Conservation (phyloP, 1,284 basidiomycete species). For the Pascua sp. region DNA sequence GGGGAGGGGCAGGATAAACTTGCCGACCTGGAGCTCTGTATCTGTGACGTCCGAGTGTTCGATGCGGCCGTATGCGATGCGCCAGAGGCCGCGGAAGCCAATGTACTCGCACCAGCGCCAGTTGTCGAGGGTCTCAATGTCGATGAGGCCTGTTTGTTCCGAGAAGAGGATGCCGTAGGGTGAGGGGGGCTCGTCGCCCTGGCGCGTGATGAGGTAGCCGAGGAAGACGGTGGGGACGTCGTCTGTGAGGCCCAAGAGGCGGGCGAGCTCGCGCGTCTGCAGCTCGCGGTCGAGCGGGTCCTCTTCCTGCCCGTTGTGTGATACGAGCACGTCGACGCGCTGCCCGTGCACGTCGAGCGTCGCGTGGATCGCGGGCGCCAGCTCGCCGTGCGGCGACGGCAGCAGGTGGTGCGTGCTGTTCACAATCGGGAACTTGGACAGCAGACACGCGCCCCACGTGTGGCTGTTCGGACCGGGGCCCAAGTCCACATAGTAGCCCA, state of each 20-base stretch:
- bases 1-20: constrained; percentile 68
- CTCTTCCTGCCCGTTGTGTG: constrained; percentile 94
- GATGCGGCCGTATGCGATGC: constrained; percentile 56
- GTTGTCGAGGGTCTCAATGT: constrained; percentile 55
- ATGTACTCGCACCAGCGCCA: constrained; percentile 78
- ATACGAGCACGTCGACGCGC: constrained; percentile 74
- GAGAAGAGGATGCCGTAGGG: constrained; percentile 75
- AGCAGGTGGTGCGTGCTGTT: constrained; percentile 84
- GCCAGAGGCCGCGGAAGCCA: constrained; percentile 73
- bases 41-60: constrained; percentile 46
- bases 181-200: constrained; percentile 66
- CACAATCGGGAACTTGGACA: constrained; percentile 91
- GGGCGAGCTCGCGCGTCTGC: constrained; percentile 76
- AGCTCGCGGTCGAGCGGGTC: constrained; percentile 82
- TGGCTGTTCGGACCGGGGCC: constrained; percentile 85
- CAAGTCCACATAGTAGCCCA: constrained; percentile 67
- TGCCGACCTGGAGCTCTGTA: constrained; percentile 59
- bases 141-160: constrained; percentile 40
- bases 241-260: constrained; percentile 69
- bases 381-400: constrained; percentile 77
- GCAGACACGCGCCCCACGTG: constrained; percentile 82
- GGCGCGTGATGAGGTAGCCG: constrained; percentile 75
- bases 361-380: constrained; percentile 89
- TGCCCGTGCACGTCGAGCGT: constrained; percentile 77
- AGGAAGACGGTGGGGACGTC: constrained; percentile 80